These are phyloP conservation scores for Ganoderma sp. DNA, from an alignment of 1,284 basidiomycete species.

Conservation along the genomic window DNA sequence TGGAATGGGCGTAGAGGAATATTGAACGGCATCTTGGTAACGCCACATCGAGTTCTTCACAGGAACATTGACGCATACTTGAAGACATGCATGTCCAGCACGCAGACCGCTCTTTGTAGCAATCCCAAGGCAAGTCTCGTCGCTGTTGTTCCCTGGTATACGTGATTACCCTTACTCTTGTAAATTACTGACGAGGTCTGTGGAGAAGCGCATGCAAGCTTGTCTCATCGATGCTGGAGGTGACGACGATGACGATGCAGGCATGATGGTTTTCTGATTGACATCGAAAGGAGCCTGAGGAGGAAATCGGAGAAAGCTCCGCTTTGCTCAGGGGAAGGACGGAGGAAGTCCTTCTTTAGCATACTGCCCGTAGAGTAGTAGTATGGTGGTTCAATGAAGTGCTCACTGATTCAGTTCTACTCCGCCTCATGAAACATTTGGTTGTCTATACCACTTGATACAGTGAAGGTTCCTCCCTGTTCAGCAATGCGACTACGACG, in stretches of 20 bases:
- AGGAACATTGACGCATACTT: too few relatives aligned
- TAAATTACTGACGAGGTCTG: too few relatives aligned
- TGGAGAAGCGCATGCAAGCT: not conserved
- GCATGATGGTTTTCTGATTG: not conserved
- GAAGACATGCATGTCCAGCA: too few relatives aligned
- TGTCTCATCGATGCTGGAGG: not conserved
- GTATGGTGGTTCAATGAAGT: not conserved
- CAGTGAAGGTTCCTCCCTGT: too few relatives aligned
- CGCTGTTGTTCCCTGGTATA: too few relatives aligned
- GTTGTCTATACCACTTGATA: not conserved
- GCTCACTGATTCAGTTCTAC: not conserved
- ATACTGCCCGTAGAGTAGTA: not conserved
- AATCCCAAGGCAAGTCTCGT: too few relatives aligned
- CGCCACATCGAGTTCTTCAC: too few relatives aligned
- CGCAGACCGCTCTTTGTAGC: too few relatives aligned
- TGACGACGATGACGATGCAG: too few relatives aligned
- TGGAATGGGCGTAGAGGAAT: too few relatives aligned
- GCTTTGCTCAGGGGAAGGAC: not conserved
- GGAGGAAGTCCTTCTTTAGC: not conserved
- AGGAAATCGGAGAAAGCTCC: not conserved
- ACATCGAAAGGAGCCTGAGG: not conserved
- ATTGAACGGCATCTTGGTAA: too few relatives aligned
- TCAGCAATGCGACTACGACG: not conserved
- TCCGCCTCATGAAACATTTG: not conserved
- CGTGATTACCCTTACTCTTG: too few relatives aligned